Evolutionary conservation across 1,284 basidiomycete genomes (phyloP).

Genomic region (Cryptococcus wingfieldii): DNA sequence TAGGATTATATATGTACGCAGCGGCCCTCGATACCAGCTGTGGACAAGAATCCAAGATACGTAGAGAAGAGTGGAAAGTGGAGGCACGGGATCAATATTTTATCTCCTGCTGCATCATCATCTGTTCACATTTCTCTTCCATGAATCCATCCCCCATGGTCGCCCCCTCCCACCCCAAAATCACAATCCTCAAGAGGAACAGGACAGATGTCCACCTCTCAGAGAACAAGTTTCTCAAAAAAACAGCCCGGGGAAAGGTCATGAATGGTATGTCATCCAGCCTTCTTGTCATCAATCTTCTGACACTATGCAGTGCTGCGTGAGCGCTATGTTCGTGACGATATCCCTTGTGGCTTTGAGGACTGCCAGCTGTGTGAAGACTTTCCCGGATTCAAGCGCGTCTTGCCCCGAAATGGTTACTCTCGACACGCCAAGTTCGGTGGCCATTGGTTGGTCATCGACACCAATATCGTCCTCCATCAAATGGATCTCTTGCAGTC

Average conservation of each 20-base stretch:
- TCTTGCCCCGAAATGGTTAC: slow-evolving; percentile 56
- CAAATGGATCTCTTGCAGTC: slow-evolving; percentile 95
- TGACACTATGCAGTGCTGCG: slow-evolving; percentile 62
- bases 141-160: no score
- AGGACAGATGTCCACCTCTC: slow-evolving; percentile 68
- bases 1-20: no score
- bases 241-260: slow-evolving; percentile 90
- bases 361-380: slow-evolving; percentile 61
- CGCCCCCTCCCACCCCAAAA: slow-evolving; percentile 42
- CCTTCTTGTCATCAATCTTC: background rate
- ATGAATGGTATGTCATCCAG: slow-evolving; percentile 64
- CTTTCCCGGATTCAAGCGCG: slow-evolving; percentile 48
- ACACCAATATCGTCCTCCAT: slow-evolving; percentile 92
- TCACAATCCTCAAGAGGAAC: slow-evolving; percentile 73
- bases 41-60: no score
- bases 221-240: slow-evolving; percentile 87
- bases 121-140: no score
- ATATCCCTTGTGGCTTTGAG: slow-evolving; percentile 84
- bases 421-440: slow-evolving; percentile 50
- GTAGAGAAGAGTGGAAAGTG: no score
- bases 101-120: no score
- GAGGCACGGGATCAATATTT: no score
- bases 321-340: slow-evolving; percentile 89
- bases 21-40: no score
- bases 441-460: slow-evolving; percentile 80